Conservation (phyloP, 257 asterid genomes). For the Scutellaria barbata region DNA sequence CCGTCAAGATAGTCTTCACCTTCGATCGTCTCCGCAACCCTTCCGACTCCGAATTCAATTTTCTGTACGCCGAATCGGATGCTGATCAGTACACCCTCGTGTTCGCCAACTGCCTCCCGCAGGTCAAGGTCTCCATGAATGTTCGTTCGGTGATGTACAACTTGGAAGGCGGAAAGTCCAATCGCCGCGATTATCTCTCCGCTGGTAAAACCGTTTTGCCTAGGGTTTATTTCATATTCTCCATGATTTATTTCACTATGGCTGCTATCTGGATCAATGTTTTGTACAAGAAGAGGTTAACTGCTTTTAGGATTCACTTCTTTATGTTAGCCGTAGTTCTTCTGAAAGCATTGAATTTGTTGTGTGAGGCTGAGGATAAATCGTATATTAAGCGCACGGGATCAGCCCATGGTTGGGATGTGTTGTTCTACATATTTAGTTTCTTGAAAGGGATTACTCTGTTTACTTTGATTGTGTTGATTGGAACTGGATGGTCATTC, state of each 20-base stretch:
- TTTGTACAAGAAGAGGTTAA: conserved; percentile 62
- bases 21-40: conserved; percentile 55
- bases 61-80: conserved; percentile 45
- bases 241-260: conserved; percentile 55
- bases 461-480: conserved; percentile 75
- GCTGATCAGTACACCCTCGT: conserved; percentile 84
- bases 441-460: conserved; percentile 69
- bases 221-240: conserved; percentile 64
- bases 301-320: conserved; percentile 66
- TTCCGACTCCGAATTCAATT: conserved; percentile 38
- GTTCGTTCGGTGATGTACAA: conserved; percentile 77
- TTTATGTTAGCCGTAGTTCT: conserved; percentile 76
- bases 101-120: conserved; percentile 71
- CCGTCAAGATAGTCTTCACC: conserved; percentile 53
- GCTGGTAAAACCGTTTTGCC: conserved; percentile 76
- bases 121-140: conserved; percentile 62
- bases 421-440: conserved; percentile 70
- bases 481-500: conserved; percentile 93
- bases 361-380: conserved; percentile 88
- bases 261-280: conserved; percentile 59
- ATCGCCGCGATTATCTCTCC: conserved; percentile 72
- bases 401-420: conserved; percentile 87
- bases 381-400: conserved; percentile 70
- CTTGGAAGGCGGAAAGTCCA: conserved; percentile 57
- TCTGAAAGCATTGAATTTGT: conserved; percentile 63